These are phyloP conservation scores for Botryotinia calthae DNA, from an alignment of 2,329 filamentous ascomycete species.

Conservation along the genomic window DNA sequence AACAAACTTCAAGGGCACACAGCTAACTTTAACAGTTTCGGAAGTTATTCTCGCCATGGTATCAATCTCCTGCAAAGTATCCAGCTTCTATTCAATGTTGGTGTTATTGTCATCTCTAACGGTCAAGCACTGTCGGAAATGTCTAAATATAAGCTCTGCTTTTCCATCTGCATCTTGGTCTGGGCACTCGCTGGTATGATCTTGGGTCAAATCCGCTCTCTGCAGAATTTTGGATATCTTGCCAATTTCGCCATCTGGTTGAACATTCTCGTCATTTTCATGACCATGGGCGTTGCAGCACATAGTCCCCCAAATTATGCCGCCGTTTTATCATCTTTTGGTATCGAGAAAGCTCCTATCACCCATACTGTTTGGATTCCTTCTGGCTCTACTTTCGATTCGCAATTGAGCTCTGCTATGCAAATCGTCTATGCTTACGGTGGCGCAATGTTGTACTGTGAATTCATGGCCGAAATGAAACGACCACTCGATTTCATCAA, in stretches of 20 bases:
- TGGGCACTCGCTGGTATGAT: slow-evolving; percentile 51
- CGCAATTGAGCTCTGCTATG: slow-evolving; percentile 48
- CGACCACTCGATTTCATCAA: slow-evolving; percentile 45
- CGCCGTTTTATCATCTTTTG: slow-evolving; percentile 25
- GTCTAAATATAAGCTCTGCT: slow-evolving; percentile 48
- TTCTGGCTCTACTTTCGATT: slow-evolving; percentile 44
- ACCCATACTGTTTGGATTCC: slow-evolving; percentile 44
- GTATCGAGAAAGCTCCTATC: slow-evolving; percentile 27
- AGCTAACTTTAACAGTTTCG: slow-evolving; percentile 35
- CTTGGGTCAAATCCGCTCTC: slow-evolving; percentile 54
- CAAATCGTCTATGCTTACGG: slow-evolving; percentile 53
- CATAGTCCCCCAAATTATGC: slow-evolving; percentile 49
- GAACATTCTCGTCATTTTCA: slow-evolving; percentile 53
- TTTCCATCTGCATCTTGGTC: slow-evolving; percentile 51
- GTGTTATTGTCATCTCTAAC: slow-evolving; percentile 50
- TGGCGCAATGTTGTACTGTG: slow-evolving; percentile 54
- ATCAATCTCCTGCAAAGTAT: slow-evolving; percentile 49
- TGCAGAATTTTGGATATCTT: slow-evolving; percentile 53
- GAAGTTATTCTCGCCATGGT: slow-evolving; percentile 44
- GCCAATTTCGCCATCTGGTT: slow-evolving; percentile 58
- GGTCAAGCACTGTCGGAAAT: slow-evolving; percentile 55
- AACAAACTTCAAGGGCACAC: not conserved
- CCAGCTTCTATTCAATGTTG: slow-evolving; percentile 50
- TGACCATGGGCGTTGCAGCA: slow-evolving; percentile 51
- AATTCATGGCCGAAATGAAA: slow-evolving; percentile 54